Evolutionary conservation across 306 rosid genomes (phyloP), one percentile per base, ranked within the genome.

Genomic region (Carpinus viminea): DNA sequence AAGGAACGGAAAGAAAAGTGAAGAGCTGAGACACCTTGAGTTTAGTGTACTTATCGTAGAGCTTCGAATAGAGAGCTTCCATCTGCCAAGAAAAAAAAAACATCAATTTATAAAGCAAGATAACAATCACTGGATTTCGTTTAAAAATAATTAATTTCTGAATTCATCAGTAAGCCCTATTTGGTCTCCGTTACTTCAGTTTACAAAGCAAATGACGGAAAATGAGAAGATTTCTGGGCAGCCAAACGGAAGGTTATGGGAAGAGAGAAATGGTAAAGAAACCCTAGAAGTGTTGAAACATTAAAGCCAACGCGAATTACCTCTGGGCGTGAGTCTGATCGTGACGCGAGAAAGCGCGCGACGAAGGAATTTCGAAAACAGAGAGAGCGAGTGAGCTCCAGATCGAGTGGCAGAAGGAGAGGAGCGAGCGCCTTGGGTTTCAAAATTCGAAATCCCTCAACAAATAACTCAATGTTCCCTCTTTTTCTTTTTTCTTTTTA

Each of bases 41-140:
- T 74, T 80, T 83, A 57, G 79, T 75, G 89, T 90, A 95, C 85
- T 87, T 91, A 52, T 89, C 87, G 78, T 85, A 93, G 73, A 95
- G 99, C 85, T 95, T 95, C n/a, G 84, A 62, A 83, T 93, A 93
- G 13, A 95, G 90, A 66, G 88, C 75, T 83, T 90, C 98, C 92
- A 91, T 90, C 85, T 81, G 71, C 69, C 21, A 64, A 60, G 50
- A 54, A 83, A 77, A 45, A 1, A 41, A n/a, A 24, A 59, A 59
- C 4, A 10, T 59, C 1, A 8, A 59, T 3, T 26, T 21, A 24
- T 24, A 59, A 54, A 59, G 12, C 17, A 24, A 24, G 36, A 62
- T 15, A 15, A 62, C 17, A 31, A 62, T 6, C 5, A 15, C 12
- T 12, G 69, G 28, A 62, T 62, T 62, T 13, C 18, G 45, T 15